Evolutionary conservation across 177 flowering plant genomes (phyloP).

Genomic region (Vitis hybrid): DNA sequence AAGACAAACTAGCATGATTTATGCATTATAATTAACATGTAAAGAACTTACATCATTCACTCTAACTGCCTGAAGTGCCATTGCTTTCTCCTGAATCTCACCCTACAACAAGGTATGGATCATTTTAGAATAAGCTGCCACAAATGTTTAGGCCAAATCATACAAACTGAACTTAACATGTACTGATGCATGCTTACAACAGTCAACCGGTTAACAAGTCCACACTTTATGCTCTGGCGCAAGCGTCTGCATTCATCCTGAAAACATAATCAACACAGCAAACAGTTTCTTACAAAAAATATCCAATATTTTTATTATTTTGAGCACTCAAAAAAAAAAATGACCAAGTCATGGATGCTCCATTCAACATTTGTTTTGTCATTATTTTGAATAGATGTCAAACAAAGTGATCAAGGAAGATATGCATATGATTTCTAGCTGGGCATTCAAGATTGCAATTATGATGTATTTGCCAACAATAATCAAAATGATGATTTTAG

Average conservation of each 20-base stretch:
- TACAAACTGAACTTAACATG: not conserved
- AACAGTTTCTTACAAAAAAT: not conserved
- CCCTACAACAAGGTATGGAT: conserved; percentile 26
- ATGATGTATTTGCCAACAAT: not conserved
- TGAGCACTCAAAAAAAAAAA: not conserved
- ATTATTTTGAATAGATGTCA: not conserved
- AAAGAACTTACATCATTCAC: conserved; percentile 36
- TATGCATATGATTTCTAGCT: not conserved
- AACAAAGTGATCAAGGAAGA: not conserved
- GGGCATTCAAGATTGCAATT: not conserved
- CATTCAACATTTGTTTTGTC: not conserved
- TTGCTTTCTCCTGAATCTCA: conserved; percentile 38
- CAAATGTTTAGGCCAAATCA: not conserved
- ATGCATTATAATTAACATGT: not conserved
- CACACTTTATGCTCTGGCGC: conserved; percentile 40
- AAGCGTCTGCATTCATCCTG: conserved; percentile 48
- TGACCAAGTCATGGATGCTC: not conserved
- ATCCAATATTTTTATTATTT: not conserved
- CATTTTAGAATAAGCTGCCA: not conserved
- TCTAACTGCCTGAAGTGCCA: conserved; percentile 31
- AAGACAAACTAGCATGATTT: not conserved
- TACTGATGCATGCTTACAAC: conserved; percentile 28
- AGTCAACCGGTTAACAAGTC: conserved; percentile 28
- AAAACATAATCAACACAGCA: conserved; percentile 4
- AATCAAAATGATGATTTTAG: not conserved